These are phyloP conservation scores for Avena sativa DNA, from an alignment of 176 grass and related monocot genomes.

Conservation along the genomic window DNA sequence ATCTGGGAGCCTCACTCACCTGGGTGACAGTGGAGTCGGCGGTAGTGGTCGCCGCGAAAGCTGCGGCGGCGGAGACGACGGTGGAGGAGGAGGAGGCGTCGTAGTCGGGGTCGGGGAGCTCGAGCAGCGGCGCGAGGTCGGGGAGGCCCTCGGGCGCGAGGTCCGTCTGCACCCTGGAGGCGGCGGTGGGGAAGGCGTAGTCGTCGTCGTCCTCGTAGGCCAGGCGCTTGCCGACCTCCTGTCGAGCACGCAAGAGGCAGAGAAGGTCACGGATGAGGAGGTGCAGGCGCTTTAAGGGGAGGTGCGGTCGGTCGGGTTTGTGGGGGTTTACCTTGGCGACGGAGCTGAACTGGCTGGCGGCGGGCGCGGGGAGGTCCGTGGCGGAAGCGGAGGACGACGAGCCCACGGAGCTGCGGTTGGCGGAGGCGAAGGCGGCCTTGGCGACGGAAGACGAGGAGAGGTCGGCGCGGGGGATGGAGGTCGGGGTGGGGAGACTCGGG, in stretches of 20 bases:
- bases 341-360: conserved; percentile 2
- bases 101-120: conserved; percentile 38
- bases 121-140: conserved; percentile 27
- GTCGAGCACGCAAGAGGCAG: not conserved
- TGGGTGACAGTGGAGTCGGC: not conserved
- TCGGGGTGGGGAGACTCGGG: conserved; percentile 23
- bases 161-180: not conserved
- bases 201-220: conserved; percentile 39
- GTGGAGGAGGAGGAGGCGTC: not conserved
- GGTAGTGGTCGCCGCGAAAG: not conserved
- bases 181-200: not conserved
- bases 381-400: conserved; percentile 11
- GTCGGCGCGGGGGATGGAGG: not conserved
- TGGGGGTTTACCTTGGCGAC: conserved; percentile 37
- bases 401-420: not conserved
- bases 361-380: conserved; percentile 20
- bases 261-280: not conserved
- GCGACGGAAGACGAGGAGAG: conserved; percentile 10
- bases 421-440: conserved; percentile 31
- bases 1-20: not conserved
- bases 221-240: conserved; percentile 44
- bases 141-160: not conserved
- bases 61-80: not conserved
- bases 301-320: not conserved
- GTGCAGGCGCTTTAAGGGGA: not conserved